Conservation (phyloP, 805 yeast genomes). For the Candida boidinii region DNA sequence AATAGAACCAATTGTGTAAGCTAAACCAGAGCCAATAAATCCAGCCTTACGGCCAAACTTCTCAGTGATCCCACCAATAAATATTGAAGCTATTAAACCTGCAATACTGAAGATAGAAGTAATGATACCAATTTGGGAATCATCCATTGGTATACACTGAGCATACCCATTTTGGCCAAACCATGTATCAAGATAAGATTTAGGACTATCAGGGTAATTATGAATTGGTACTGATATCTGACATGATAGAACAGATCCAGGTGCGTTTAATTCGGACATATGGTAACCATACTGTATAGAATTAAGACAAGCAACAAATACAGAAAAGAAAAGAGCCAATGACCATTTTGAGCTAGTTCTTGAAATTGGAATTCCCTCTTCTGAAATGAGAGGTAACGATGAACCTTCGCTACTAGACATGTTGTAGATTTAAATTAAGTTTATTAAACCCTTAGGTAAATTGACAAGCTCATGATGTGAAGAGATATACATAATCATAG, state of each 20-base stretch:
- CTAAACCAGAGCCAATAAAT: constrained; percentile 39
- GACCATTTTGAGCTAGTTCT: constrained; percentile 16
- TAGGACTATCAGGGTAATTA: constrained; percentile 23
- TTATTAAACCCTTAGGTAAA: no score
- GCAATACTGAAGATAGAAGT: constrained; percentile 81
- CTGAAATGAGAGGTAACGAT: no score
- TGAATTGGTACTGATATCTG: constrained; percentile 13
- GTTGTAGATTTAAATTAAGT: no score
- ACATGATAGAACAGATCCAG: constrained; percentile 65
- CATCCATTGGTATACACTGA: constrained; percentile 48
- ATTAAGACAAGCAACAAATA: constrained; percentile 60
- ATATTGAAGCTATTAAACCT: constrained; percentile 66
- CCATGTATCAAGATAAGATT: constrained; percentile 21
- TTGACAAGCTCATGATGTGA: no score
- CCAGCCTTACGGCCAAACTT: constrained; percentile 53
- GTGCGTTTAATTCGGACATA: constrained; percentile 91
- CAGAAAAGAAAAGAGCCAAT: constrained; percentile 30
- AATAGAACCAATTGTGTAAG: constrained; percentile 55
- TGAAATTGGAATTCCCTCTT: no score
- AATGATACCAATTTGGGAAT: constrained; percentile 56
- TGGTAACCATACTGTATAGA: constrained; percentile 91
- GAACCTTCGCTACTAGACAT: no score
- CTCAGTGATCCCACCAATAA: constrained; percentile 61
- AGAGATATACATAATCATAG: no score
- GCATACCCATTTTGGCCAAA: constrained; percentile 25